Base-by-base conservation (phyloP, 306 rosid genomes). In the Elaeagnus macrophylla region DNA sequence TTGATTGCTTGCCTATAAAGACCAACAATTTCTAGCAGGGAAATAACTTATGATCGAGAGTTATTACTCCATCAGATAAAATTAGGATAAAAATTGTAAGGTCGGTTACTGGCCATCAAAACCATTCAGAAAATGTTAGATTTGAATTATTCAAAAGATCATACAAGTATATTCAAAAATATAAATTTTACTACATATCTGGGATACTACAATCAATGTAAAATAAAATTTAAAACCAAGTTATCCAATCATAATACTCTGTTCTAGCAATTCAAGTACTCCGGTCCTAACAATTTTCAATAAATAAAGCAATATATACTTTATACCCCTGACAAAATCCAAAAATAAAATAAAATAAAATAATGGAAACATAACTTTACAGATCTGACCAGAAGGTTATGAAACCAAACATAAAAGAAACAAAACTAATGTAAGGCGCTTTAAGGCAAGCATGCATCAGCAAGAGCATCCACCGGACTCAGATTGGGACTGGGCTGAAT, bases 381-480 rank as follows among this genome's bases (percentile, higher is more conserved):
- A 42, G 39, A 57, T 20, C 46, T 25, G 49, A 45, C 8, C 8
- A 12, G 19, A 14, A 56, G 43, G 59, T 57, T 45, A 46, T 18
- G 42, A 68, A 55, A 47, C 56, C 51, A 62, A 72, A 61, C 53
- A 60, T 54, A 53, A 57, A 71, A 43, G 39, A 19, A 35, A 15
- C 1, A 62, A 14, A 46, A 55, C 57, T 46, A 49, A n/a, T 2
- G 16, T 37, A 61, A 39, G n/a, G 25, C 39, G 20, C 2, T 12
- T 12, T 12, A 15, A 11, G n/a, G 12, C 36, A 7, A 39, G 15
- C 12, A n/a, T 16, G 38, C 38, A 51, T 61, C 49, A 61, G 35
- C 67, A 61, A 51, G 67, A 51, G 35, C 67, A 61, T 15, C 67
- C 67, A 18, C 67, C 51, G 0, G 67, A 19, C 41, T 51, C 51